Evolutionary conservation across 208 protist genomes (phyloP).

Genomic region (Leishmania mexicana): DNA sequence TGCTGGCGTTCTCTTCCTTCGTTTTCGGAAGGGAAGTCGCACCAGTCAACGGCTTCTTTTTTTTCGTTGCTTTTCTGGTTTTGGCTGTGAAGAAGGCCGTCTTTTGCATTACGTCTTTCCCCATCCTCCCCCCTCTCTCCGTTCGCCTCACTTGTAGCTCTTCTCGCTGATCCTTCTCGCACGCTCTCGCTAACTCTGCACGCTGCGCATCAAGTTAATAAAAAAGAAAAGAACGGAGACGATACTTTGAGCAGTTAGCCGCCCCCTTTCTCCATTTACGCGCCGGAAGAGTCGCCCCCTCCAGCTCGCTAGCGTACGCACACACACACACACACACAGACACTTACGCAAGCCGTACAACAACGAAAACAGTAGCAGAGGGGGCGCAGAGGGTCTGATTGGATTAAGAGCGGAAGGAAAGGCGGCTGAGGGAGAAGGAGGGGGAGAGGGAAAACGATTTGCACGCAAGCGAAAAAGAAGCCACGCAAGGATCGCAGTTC

Average conservation of each 20-base stretch:
- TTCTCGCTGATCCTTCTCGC: constrained; percentile 8
- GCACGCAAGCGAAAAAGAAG: not conserved
- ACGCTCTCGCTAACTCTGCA: not conserved
- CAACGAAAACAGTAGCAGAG: no score
- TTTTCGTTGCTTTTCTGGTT: constrained; percentile 4
- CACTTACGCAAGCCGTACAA: not conserved
- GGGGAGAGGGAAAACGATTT: not conserved
- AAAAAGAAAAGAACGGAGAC: not conserved
- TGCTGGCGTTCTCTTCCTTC: not conserved
- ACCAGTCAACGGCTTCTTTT: not conserved
- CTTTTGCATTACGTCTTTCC: not conserved
- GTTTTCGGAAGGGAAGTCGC: not conserved
- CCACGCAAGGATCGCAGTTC: not conserved
- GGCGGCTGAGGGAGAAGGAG: not conserved
- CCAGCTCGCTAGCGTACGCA: not conserved
- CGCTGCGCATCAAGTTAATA: not conserved
- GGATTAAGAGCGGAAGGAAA: not conserved
- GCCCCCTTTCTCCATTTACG: not conserved
- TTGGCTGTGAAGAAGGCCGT: not conserved
- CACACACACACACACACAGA: not conserved
- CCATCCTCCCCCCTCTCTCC: constrained; percentile 2
- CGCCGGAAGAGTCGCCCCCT: not conserved
- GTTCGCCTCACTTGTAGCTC: constrained; percentile 8
- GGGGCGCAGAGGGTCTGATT: no score
- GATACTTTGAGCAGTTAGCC: not conserved